A percentile compares a stretch with the other conserved stretches of the same genome.
phyloP scores from a whole-genome alignment of 2,329 filamentous ascomycete genomes.

The Tolypocladium pustulatum region DNA sequence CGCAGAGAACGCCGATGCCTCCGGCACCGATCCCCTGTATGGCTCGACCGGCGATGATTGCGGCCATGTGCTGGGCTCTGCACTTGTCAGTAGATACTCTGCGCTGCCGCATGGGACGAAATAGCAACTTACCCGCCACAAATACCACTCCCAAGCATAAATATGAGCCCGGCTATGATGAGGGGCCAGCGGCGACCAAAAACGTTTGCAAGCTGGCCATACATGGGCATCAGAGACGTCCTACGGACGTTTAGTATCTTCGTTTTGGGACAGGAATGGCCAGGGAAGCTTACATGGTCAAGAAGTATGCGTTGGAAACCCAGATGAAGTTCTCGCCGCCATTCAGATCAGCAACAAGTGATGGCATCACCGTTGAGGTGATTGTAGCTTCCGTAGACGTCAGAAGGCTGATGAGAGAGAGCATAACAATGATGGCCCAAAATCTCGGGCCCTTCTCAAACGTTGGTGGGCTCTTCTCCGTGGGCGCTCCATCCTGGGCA shows the following conservation, averaged over 20 bases:
- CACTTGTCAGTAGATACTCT: not conserved
- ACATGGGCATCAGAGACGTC: conserved; percentile 11
- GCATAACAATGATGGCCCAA: not conserved
- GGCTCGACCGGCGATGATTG: not conserved
- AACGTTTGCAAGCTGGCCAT: conserved; percentile 13
- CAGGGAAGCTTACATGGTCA: conserved; percentile 8
- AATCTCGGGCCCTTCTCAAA: not conserved
- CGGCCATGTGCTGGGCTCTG: not conserved
- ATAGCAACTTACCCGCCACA: not conserved
- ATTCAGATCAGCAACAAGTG: conserved; percentile 10
- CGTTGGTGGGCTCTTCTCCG: not conserved
- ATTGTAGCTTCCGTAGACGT: conserved; percentile 6
- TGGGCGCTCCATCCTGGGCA: not conserved
- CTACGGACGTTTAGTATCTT: conserved; percentile 3
- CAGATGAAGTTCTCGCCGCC: conserved; percentile 13
- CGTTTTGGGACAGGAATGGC: not conserved
- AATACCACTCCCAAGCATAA: not conserved
- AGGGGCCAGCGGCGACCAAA: conserved; percentile 13
- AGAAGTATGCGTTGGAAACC: conserved; percentile 14
- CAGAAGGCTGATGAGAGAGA: not conserved
- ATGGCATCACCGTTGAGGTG: conserved; percentile 14
- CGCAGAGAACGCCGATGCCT: not conserved
- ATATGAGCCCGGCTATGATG: conserved; percentile 1
- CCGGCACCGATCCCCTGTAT: not conserved
- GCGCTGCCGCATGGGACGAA: not conserved